Base-by-base conservation (phyloP, 441 rosid genomes). In the Pelargonium australe region DNA sequence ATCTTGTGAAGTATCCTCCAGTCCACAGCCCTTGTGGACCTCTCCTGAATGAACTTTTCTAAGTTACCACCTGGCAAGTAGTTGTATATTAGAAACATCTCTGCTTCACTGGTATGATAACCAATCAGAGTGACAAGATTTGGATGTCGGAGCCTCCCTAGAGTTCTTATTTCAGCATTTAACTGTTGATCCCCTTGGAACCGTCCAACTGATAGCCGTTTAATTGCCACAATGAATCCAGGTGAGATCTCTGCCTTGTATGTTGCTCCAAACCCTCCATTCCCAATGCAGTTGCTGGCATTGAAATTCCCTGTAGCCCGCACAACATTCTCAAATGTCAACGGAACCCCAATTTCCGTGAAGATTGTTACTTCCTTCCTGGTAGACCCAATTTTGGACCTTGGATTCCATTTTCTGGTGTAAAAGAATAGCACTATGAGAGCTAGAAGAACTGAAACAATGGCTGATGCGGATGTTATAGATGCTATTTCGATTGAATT, bases 81-180 rank as follows among this genome's bases (percentile, higher is more conserved):
- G 78, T 94, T 94, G 77, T 91, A 91, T 66, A 91, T 81, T 17
- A 94, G 91, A 77, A 94, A 94, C 91, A 90, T 94, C 79, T 91
- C 97, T 0, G 83, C 78, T 47, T 94, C 92, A 31, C 97, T 91
- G n/a, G 92, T 95, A 69, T 92, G 96, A 73, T 88, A 90, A 68
- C 96, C 98, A 0, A 90, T 81, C 53, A 90, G 66, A 43, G 96
- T 83, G 53, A 92, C 92, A 2, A 92, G 89, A 81, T 92, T 88
- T 2, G 81, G 85, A 70, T 91, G 96, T 72, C 78, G 87, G 58
- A 87, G 77, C 78, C 84, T 79, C 73, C 91, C 95, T 25, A 92
- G 91, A 40, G 89, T 86, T 45, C 78, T 90, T 64, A 92, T 86
- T 77, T 92, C 96, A 0, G 96, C 96, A 67, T 87, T 86, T 47